Evolutionary conservation across 345 rosid genomes (phyloP), one percentile per base, ranked within the genome.

Genomic region (Xanthoceras sorbifolium): DNA sequence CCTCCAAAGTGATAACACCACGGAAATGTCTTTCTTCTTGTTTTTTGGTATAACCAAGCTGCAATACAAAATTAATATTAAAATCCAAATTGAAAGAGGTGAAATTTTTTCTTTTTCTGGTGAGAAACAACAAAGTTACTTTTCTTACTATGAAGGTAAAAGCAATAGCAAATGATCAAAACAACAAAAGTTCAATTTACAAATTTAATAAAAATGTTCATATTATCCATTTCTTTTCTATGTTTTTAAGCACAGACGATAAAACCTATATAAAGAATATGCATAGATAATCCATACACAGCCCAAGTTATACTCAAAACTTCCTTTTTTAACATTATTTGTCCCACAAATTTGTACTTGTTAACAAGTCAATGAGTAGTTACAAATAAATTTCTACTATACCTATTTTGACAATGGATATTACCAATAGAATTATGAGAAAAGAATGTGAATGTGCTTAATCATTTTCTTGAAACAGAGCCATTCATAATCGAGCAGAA

Each of bases 41-140:
- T 86, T 92, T 97, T 85, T 90, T 92, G 55, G 99, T 94, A 83
- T 97, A 97, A 70, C 99, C 98, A 71, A 96, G 94, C 99, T 96
- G 89, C 80, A 81, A 65, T 42, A 83, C 20, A 84, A 82, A 52
- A 25, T 44, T 50, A 73, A 69, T 12, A 59, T 63, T 60, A 61
- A 63, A 48, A 14, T 38, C 9, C 52, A 25, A 22, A 68, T 34
- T 36, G 73, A 67, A 26, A 28, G 32, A 77, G 9, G n/a, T 9
- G 4, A n/a, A 14, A 17, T 32, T 32, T 7, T 5, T 62, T 42
- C 18, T 20, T n/a, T 10, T 55, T 48, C 54, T 48, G 5, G 15
- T 48, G 4, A 55, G 14, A 31, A 55, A 55, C 12, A 25, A 20
- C 7, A 29, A 20, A 50, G 38, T 22, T 32, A 9, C 12, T 32